Evolutionary conservation across 2,329 filamentous ascomycete genomes (phyloP).

Genomic region (Stagonosporopsis rhizophila): DNA sequence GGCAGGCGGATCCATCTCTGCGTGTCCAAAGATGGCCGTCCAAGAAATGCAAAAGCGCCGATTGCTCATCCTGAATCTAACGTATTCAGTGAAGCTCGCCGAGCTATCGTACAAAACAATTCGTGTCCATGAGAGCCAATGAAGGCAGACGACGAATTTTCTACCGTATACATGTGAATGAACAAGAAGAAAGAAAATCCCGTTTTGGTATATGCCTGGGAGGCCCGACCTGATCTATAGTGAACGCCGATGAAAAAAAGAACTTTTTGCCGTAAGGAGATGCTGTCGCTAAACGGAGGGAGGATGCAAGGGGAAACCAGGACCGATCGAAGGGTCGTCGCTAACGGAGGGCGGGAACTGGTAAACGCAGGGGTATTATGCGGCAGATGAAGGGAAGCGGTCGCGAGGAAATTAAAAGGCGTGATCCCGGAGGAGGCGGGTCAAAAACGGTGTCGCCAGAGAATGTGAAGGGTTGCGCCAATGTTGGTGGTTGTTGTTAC

Average conservation of each 20-base stretch:
- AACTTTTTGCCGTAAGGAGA: slow-evolving; percentile 46
- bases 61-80: slow-evolving; percentile 39
- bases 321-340: slow-evolving; percentile 21
- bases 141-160: slow-evolving; percentile 46
- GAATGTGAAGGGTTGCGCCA: slow-evolving; percentile 17
- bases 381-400: slow-evolving; percentile 43
- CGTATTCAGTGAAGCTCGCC: slow-evolving; percentile 37
- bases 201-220: slow-evolving; percentile 52
- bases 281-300: slow-evolving; percentile 43
- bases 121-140: slow-evolving; percentile 37
- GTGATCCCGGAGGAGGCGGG: slow-evolving; percentile 38
- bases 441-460: slow-evolving; percentile 17
- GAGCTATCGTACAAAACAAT: slow-evolving; percentile 45
- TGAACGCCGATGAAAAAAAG: slow-evolving; percentile 45
- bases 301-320: slow-evolving; percentile 29
- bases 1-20: slow-evolving; percentile 23
- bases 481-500: slow-evolving; percentile 21
- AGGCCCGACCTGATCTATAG: slow-evolving; percentile 48
- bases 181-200: slow-evolving; percentile 35
- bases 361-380: slow-evolving; percentile 48
- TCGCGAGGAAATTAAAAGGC: slow-evolving; percentile 48
- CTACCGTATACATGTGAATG: slow-evolving; percentile 42
- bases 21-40: slow-evolving; percentile 36
- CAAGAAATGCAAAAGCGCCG: slow-evolving; percentile 42
- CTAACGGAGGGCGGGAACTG: slow-evolving; percentile 32